These are phyloP conservation scores for Calonectria pauciramosa DNA, from an alignment of 2,329 filamentous ascomycete genomes.

Conservation along the genomic window DNA sequence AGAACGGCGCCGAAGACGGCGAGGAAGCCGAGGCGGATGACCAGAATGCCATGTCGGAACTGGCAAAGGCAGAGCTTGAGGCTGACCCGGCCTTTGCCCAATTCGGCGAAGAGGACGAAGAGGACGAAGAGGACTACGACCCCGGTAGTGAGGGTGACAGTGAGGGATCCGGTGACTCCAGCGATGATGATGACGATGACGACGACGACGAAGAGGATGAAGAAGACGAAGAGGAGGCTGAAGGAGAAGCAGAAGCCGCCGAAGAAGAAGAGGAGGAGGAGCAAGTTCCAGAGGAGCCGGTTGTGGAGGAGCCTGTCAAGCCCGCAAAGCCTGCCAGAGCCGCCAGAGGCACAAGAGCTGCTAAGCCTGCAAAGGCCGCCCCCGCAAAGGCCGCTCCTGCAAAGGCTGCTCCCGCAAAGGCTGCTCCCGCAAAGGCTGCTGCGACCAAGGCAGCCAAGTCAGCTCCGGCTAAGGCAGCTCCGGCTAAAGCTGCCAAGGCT, in stretches of 20 bases:
- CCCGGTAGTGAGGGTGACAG: conserved; percentile 73
- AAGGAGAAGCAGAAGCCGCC: conserved; percentile 43
- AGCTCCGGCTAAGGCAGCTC: neutral
- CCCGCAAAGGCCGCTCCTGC: neutral
- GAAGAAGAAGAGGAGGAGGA: conserved; percentile 38
- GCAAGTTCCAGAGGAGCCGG: conserved; percentile 35
- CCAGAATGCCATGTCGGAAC: conserved; percentile 59
- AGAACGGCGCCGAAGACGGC: conserved; percentile 56
- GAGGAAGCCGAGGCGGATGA: conserved; percentile 51
- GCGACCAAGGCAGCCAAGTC: neutral
- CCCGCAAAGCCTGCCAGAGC: conserved; percentile 25
- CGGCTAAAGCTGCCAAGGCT: neutral
- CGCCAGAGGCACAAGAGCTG: neutral
- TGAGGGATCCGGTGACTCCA: conserved; percentile 69
- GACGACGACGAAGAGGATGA: conserved; percentile 57
- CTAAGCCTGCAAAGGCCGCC: conserved; percentile 1
- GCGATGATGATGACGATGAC: conserved; percentile 61
- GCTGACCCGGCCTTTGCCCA: conserved; percentile 33
- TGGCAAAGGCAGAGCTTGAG: conserved; percentile 65
- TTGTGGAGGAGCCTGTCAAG: conserved; percentile 29
- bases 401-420: conserved; percentile 11
- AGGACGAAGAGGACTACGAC: conserved; percentile 76
- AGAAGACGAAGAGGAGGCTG: conserved; percentile 52
- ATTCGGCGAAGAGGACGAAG: conserved; percentile 69
- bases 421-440: neutral